These are phyloP conservation scores for Cordyceps javanica DNA, from an alignment of 2,329 filamentous ascomycete genomes.

Conservation along the genomic window DNA sequence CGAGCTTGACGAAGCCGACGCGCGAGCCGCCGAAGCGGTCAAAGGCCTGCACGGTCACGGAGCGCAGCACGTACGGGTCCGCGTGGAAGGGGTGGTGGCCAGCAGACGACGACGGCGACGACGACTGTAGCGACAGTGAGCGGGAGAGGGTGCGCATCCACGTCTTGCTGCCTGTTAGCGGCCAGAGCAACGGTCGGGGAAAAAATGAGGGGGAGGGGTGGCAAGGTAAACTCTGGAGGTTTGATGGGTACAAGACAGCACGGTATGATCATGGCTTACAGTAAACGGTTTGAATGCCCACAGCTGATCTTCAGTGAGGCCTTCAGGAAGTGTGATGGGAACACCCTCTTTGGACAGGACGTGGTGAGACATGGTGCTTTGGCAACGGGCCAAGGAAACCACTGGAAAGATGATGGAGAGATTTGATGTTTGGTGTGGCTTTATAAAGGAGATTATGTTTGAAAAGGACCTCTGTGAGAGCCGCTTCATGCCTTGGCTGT, in stretches of 20 bases:
- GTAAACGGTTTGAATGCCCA: constrained; percentile 44
- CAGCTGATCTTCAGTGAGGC: constrained; percentile 39
- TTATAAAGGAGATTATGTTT: neutral
- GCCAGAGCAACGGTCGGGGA: neutral
- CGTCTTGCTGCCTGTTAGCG: constrained; percentile 27
- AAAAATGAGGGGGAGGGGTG: neutral
- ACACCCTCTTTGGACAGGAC: constrained; percentile 23
- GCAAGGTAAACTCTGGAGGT: no score
- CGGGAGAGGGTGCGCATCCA: constrained; percentile 43
- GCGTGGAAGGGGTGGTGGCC: constrained; percentile 49
- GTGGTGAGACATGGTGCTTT: constrained; percentile 2
- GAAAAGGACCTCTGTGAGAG: neutral
- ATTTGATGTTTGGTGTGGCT: neutral
- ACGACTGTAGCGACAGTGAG: constrained; percentile 41
- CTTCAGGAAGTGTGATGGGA: constrained; percentile 37
- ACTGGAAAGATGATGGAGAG: neutral
- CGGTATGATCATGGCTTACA: constrained; percentile 28
- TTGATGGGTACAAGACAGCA: neutral
- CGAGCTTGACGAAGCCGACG: constrained; percentile 53
- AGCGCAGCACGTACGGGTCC: constrained; percentile 46
- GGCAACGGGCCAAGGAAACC: neutral
- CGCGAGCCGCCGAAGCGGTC: constrained; percentile 42
- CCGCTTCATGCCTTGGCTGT: neutral
- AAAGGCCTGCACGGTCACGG: constrained; percentile 46
- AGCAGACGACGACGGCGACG: constrained; percentile 16